These are phyloP conservation scores for Coprinopsis sp. DNA, from an alignment of 768 basidiomycete species.

Conservation along the genomic window DNA sequence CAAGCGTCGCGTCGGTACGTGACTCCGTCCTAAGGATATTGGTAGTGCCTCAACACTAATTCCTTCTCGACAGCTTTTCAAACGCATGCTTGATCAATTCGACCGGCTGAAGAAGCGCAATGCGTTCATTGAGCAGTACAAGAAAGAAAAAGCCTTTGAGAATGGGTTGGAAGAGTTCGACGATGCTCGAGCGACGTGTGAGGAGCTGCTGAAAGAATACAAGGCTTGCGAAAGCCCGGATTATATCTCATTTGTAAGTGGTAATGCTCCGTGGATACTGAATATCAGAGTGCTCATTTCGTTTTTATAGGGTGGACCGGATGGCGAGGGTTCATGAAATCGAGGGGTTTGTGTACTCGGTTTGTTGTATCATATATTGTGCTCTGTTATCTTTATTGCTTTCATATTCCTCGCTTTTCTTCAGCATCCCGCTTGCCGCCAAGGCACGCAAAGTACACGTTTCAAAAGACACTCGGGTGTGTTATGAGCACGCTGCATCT, in stretches of 20 bases:
- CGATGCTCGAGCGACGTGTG: constrained; percentile 87
- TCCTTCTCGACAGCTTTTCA: constrained; percentile 66
- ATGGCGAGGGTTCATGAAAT: no score
- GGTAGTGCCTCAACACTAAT: constrained; percentile 1
- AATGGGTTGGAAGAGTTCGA: constrained; percentile 95
- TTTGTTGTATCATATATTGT: no score
- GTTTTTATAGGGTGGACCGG: no score
- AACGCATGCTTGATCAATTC: constrained; percentile 94
- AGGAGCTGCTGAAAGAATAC: constrained; percentile 89
- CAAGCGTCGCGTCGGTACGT: constrained; percentile 92
- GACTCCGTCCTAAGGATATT: constrained; percentile 2
- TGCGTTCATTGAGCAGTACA: constrained; percentile 96
- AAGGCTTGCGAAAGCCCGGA: constrained; percentile 93
- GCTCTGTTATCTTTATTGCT: no score
- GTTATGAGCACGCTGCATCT: no score
- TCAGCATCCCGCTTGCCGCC: no score
- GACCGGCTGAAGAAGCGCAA: constrained; percentile 82
- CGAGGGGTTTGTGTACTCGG: no score
- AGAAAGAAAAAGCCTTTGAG: constrained; percentile 94
- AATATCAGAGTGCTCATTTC: no score
- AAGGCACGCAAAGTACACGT: no score
- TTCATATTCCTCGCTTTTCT: no score
- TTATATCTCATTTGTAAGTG: constrained; percentile 84
- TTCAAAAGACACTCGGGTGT: no score
- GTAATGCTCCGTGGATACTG: no score